phyloP scores from a whole-genome alignment of 2,329 filamentous ascomycete genomes.

The Pseudogymnoascus verrucosus region DNA sequence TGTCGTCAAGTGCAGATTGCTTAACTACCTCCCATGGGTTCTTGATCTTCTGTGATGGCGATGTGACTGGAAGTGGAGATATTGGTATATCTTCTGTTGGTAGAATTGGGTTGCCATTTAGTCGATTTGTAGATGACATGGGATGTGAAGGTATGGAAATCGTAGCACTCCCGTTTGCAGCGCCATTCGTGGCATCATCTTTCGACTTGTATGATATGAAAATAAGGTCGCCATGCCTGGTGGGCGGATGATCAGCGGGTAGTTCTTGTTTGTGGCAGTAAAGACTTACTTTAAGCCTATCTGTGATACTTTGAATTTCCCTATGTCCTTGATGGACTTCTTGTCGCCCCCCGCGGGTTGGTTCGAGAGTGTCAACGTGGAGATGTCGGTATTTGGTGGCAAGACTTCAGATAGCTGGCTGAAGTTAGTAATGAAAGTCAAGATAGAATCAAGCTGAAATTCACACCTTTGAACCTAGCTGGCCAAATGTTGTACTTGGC shows the following conservation, averaged over 20 bases:
- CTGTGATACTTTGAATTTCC: conserved; percentile 46
- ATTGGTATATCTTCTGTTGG: conserved; percentile 60
- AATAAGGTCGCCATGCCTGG: conserved; percentile 81
- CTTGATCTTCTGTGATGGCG: conserved; percentile 56
- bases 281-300: conserved; percentile 49
- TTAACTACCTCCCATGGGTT: conserved; percentile 90
- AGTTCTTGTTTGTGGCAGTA: not conserved
- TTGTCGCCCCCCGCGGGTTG: conserved; percentile 49
- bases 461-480: conserved; percentile 47
- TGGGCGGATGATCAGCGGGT: not conserved
- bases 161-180: conserved; percentile 31
- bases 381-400: conserved; percentile 53
- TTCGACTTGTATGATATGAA: conserved; percentile 73
- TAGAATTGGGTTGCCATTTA: conserved; percentile 70
- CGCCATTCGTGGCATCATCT: conserved; percentile 36
- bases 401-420: conserved; percentile 49
- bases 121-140: conserved; percentile 48
- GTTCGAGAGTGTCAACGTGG: conserved; percentile 54
- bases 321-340: conserved; percentile 51
- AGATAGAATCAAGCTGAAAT: not conserved
- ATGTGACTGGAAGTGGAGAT: conserved; percentile 48
- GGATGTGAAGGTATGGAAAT: conserved; percentile 18
- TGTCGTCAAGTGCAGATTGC: conserved; percentile 81
- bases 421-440: conserved; percentile 14
- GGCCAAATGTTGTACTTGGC: conserved; percentile 61